Evolutionary conservation across 208 protist species (phyloP).

Genomic region (Phytomonas sp.): DNA sequence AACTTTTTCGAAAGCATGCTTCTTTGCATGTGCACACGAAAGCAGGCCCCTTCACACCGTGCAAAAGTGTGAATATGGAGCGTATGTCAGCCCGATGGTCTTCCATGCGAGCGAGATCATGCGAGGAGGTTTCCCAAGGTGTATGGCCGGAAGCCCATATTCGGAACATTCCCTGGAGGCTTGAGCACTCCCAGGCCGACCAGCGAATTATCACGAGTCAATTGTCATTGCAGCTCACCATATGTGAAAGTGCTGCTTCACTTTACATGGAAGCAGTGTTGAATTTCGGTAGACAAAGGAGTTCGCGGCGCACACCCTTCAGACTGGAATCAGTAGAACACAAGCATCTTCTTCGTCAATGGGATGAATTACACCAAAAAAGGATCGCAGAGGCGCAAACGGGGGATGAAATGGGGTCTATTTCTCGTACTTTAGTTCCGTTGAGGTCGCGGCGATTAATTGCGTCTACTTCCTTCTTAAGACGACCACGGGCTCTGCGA

Average conservation of each 20-base stretch:
- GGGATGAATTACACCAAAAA: background rate
- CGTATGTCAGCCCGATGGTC: background rate
- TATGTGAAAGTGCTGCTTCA: conserved; percentile 9
- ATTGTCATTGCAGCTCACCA: conserved; percentile 4
- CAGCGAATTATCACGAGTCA: conserved; percentile 15
- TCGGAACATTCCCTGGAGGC: background rate
- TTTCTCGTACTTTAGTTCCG: background rate
- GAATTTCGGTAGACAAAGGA: background rate
- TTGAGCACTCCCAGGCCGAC: background rate
- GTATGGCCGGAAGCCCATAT: background rate
- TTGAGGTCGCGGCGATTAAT: background rate
- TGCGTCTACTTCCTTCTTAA: background rate
- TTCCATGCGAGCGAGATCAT: background rate
- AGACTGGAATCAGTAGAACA: background rate
- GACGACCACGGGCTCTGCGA: background rate
- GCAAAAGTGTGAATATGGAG: background rate
- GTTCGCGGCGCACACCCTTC: background rate
- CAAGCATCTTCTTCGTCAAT: background rate
- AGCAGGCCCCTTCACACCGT: background rate
- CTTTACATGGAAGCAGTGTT: conserved; percentile 12
- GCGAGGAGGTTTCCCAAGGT: background rate
- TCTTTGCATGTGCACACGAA: background rate
- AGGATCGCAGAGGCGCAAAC: background rate
- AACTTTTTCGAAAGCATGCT: background rate
- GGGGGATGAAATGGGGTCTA: background rate